Conservation (phyloP, 2,329 filamentous ascomycete genomes). For the Claviceps pusilla region DNA sequence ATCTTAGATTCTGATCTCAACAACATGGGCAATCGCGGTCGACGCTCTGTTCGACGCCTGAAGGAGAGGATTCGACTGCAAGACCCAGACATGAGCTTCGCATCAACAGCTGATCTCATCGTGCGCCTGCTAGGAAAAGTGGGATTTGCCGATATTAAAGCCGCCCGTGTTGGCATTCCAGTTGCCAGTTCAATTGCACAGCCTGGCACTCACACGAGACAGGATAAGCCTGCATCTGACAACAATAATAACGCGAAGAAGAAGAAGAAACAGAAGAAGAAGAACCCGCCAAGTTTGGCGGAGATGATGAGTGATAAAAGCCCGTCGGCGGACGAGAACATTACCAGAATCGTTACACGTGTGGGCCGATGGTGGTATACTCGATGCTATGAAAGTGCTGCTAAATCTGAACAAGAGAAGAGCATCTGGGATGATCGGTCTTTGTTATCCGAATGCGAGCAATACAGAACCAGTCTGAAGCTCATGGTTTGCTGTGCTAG, state of each 20-base stretch:
- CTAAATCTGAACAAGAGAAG: constrained; percentile 27
- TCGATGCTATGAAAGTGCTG: constrained; percentile 68
- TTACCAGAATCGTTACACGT: constrained; percentile 80
- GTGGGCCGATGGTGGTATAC: constrained; percentile 96
- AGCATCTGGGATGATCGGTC: constrained; percentile 68
- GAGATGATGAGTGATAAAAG: constrained; percentile 60
- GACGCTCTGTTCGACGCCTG: constrained; percentile 52
- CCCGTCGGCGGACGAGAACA: constrained; percentile 63
- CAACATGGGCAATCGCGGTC: constrained; percentile 62
- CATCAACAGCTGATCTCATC: constrained; percentile 44
- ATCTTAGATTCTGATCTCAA: constrained; percentile 68
- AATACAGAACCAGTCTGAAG: constrained; percentile 73
- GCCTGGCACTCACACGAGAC: constrained; percentile 9
- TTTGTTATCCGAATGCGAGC: constrained; percentile 71
- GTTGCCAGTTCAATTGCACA: constrained; percentile 40
- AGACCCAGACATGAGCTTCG: constrained; percentile 45
- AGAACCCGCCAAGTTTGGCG: constrained; percentile 41
- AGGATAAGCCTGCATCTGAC: constrained; percentile 7
- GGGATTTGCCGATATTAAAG: constrained; percentile 58
- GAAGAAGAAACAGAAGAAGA: constrained; percentile 12
- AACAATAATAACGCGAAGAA: not conserved
- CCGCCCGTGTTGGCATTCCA: constrained; percentile 64
- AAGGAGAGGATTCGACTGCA: constrained; percentile 54
- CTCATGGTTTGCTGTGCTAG: constrained; percentile 84
- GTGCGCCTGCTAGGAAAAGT: constrained; percentile 51